Evolutionary conservation across 805 yeast species (phyloP).

Genomic region (Kuraishia molischiana): DNA sequence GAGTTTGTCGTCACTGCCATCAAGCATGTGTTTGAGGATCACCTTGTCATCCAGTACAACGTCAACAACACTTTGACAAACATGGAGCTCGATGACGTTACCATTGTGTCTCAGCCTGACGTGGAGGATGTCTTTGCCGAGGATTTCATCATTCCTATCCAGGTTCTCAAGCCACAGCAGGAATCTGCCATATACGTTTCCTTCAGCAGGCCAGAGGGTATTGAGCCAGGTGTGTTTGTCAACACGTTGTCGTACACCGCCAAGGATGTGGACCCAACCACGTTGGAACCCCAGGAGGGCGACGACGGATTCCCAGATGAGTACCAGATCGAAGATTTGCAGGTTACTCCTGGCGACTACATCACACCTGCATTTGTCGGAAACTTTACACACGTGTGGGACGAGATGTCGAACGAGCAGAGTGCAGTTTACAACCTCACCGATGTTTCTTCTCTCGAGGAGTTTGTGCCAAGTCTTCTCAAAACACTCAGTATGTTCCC

Average conservation of each 20-base stretch:
- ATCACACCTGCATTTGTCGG: constrained; percentile 70
- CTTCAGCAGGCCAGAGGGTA: constrained; percentile 45
- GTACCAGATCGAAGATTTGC: constrained; percentile 79
- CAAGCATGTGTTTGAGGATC: constrained; percentile 71
- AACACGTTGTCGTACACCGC: constrained; percentile 66
- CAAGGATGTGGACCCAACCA: constrained; percentile 69
- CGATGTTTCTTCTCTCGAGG: constrained; percentile 36
- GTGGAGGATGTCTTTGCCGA: constrained; percentile 44
- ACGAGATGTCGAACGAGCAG: constrained; percentile 54
- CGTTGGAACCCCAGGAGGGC: constrained; percentile 54
- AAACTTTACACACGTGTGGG: constrained; percentile 64
- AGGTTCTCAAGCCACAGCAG: constrained; percentile 58
- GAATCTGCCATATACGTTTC: constrained; percentile 75
- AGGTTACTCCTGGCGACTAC: constrained; percentile 72
- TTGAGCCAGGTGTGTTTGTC: constrained; percentile 35
- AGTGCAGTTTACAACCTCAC: constrained; percentile 60
- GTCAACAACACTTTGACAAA: constrained; percentile 79
- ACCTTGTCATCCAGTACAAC: constrained; percentile 72
- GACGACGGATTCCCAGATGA: constrained; percentile 90
- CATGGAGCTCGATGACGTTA: constrained; percentile 66
- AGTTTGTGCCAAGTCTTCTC: constrained; percentile 46
- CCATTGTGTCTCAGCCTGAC: constrained; percentile 59
- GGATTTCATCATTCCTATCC: constrained; percentile 68
- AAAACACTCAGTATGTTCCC: constrained; percentile 55
- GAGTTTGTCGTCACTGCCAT: constrained; percentile 83